phyloP scores from a whole-genome alignment of 1,139 yeast genomes.

The Yueomyces sp. region DNA sequence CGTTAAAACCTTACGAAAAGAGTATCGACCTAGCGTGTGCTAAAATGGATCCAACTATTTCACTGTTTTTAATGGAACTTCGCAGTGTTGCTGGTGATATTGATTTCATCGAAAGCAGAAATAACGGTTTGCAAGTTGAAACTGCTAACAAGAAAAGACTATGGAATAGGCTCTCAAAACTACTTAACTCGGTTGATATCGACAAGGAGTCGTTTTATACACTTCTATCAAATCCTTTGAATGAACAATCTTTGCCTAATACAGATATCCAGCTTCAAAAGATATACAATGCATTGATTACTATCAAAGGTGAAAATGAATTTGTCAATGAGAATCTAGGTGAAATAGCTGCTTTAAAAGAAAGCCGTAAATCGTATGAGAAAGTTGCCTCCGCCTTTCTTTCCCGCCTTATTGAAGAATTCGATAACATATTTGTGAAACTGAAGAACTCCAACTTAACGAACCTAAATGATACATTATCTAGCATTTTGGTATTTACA shows the following conservation, averaged over 20 bases:
- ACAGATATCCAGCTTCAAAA: slow-evolving; percentile 48
- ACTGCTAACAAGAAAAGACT: slow-evolving; percentile 68
- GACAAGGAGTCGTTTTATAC: slow-evolving; percentile 41
- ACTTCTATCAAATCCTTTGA: slow-evolving; percentile 36
- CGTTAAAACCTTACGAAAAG: slow-evolving; percentile 32
- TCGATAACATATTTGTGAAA: slow-evolving; percentile 32
- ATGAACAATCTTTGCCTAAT: slow-evolving; percentile 33
- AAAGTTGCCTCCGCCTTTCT: slow-evolving; percentile 42
- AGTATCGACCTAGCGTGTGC: slow-evolving; percentile 47
- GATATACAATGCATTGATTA: slow-evolving; percentile 51
- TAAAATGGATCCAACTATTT: slow-evolving; percentile 42
- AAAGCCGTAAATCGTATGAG: slow-evolving; percentile 53
- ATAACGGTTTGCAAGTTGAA: slow-evolving; percentile 75
- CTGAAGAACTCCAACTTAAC: slow-evolving; percentile 25
- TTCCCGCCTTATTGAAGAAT: slow-evolving; percentile 33
- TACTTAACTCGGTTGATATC: slow-evolving; percentile 57
- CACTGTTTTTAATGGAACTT: slow-evolving; percentile 45
- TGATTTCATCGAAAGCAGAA: slow-evolving; percentile 57
- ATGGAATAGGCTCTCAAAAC: slow-evolving; percentile 55
- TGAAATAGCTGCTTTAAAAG: slow-evolving; percentile 62
- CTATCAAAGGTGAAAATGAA: slow-evolving; percentile 39
- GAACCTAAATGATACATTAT: slow-evolving; percentile 25
- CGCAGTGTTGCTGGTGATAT: slow-evolving; percentile 56
- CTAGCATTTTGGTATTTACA: slow-evolving; percentile 39
- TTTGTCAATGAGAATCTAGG: slow-evolving; percentile 38